Evolutionary conservation across 805 yeast species (phyloP).

Genomic region (Teunomyces panamensis): DNA sequence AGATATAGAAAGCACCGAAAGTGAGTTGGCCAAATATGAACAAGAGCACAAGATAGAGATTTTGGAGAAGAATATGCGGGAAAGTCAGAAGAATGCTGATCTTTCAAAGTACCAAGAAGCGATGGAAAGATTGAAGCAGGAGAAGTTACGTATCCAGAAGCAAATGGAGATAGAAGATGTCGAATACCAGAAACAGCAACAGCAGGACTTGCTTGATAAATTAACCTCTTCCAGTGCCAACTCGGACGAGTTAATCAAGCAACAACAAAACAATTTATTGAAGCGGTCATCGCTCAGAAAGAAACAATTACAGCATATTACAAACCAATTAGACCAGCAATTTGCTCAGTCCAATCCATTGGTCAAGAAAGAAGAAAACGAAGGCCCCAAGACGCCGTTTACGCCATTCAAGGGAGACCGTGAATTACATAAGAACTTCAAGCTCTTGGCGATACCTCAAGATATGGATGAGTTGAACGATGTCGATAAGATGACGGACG

Average conservation of each 20-base stretch:
- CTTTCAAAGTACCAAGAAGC: slow-evolving; percentile 63
- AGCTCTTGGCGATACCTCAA: slow-evolving; percentile 31
- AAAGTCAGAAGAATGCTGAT: slow-evolving; percentile 60
- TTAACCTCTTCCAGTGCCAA: slow-evolving; percentile 27
- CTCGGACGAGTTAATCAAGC: slow-evolving; percentile 39
- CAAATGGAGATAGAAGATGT: slow-evolving; percentile 49
- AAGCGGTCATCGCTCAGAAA: slow-evolving; percentile 66
- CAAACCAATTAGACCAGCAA: slow-evolving; percentile 50
- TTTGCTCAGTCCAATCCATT: slow-evolving; percentile 29
- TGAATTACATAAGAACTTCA: slow-evolving; percentile 51
- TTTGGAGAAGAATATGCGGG: slow-evolving; percentile 69
- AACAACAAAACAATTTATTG: slow-evolving; percentile 39
- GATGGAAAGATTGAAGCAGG: slow-evolving; percentile 52
- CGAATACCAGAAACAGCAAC: slow-evolving; percentile 39
- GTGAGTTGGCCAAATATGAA: slow-evolving; percentile 65
- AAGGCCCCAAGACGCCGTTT: slow-evolving; percentile 53
- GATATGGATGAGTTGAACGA: slow-evolving; percentile 22
- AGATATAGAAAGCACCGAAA: slow-evolving; percentile 67
- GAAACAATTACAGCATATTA: slow-evolving; percentile 55
- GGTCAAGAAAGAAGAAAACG: slow-evolving; percentile 22
- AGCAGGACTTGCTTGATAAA: slow-evolving; percentile 40
- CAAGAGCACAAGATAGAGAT: slow-evolving; percentile 72
- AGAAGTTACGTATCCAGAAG: slow-evolving; percentile 63
- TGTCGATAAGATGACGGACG: slow-evolving; percentile 45
- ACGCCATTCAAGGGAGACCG: slow-evolving; percentile 95